These are phyloP conservation scores for Fusarium sp. DNA, from an alignment of 2,329 filamentous ascomycete species.

Conservation along the genomic window DNA sequence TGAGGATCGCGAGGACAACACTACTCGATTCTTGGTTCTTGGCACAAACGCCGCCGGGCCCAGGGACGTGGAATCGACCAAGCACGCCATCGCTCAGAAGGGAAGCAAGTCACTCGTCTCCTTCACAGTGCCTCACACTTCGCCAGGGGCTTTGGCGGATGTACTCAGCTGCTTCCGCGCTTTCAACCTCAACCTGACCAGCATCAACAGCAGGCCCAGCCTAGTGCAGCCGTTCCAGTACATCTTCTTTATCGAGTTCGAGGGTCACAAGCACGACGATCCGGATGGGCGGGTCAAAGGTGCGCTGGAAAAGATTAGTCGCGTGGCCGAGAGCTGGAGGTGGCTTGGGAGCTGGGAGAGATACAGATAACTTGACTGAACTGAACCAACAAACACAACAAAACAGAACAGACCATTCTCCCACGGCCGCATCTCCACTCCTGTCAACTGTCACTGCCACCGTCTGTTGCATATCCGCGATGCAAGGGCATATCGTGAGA, in stretches of 20 bases:
- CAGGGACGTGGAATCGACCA: constrained; percentile 40
- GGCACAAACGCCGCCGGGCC: constrained; percentile 48
- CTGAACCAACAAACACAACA: constrained; percentile 2
- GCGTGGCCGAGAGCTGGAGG: constrained; percentile 70
- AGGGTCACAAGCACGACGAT: constrained; percentile 66
- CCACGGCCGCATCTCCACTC: constrained; percentile 2
- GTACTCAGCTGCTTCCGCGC: constrained; percentile 82
- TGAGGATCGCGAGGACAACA: constrained; percentile 80
- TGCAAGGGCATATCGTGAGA: constrained; percentile 19
- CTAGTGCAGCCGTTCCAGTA: constrained; percentile 84
- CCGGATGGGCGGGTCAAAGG: constrained; percentile 67
- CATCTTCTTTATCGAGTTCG: constrained; percentile 93
- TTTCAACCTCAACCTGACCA: constrained; percentile 83
- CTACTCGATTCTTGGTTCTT: constrained; percentile 81
- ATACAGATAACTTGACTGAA: constrained; percentile 40
- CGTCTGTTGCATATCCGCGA: constrained; percentile 11
- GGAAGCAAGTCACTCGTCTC: constrained; percentile 78
- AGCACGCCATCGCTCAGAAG: constrained; percentile 37
- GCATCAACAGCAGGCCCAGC: constrained; percentile 88
- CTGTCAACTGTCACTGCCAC: constrained; percentile 6
- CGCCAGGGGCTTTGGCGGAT: constrained; percentile 84
- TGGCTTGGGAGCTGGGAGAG: constrained; percentile 77
- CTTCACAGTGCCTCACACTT: constrained; percentile 82
- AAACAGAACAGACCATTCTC: constrained; percentile 23
- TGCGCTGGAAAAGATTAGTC: constrained; percentile 68